These are phyloP conservation scores for Dillenia turbinata DNA, from an alignment of 164 flowering plant species.

Conservation along the genomic window DNA sequence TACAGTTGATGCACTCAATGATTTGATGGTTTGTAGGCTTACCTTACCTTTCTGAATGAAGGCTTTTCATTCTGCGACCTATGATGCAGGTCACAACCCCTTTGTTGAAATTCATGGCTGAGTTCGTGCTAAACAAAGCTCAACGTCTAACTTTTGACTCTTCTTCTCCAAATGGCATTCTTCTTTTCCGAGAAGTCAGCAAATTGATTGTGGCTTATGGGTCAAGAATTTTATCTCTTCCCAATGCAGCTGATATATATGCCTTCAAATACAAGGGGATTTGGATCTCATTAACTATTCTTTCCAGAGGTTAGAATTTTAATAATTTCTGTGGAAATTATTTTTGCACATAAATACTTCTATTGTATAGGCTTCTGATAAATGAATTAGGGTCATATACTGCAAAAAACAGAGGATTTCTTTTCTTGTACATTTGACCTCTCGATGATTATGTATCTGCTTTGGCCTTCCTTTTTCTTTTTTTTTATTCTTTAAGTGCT, in stretches of 20 bases:
- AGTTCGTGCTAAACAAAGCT: conserved; percentile 91
- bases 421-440: too few relatives aligned
- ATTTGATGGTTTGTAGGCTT: too few relatives aligned
- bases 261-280: conserved; percentile 94
- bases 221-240: conserved; percentile 74
- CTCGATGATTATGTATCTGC: too few relatives aligned
- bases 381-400: too few relatives aligned
- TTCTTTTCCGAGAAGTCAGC: conserved; percentile 98
- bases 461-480: too few relatives aligned
- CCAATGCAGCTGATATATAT: conserved; percentile 77
- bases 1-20: too few relatives aligned
- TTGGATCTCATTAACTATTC: conserved; percentile 80
- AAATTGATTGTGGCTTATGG: conserved; percentile 93
- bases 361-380: too few relatives aligned
- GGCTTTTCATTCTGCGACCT: too few relatives aligned
- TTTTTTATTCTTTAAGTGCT: too few relatives aligned
- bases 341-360: background rate
- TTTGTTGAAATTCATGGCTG: conserved; percentile 89
- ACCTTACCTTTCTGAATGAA: too few relatives aligned
- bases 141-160: conserved; percentile 95
- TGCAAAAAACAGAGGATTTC: too few relatives aligned
- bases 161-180: conserved; percentile 97
- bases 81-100: conserved; percentile 94
- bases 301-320: conserved; percentile 61
- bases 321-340: background rate